Evolutionary conservation across 768 basidiomycete species (phyloP).

Genomic region (Rhodotorula graminis): DNA sequence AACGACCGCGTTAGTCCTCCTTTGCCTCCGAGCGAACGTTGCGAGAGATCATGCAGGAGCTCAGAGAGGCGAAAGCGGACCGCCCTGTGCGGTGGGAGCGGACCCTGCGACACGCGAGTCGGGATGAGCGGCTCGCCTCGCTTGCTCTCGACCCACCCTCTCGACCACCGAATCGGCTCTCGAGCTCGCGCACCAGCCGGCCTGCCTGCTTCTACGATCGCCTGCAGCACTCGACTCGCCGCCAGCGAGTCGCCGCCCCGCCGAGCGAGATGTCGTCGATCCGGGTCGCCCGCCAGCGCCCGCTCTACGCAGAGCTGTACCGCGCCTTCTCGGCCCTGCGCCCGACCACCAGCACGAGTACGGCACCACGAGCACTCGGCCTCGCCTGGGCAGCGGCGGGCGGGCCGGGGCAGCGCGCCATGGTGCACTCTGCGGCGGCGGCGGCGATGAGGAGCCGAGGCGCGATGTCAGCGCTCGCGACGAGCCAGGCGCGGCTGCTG

Average conservation of each 20-base stretch:
- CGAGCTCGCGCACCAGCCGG: too few species aligned
- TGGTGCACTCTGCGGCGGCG: not conserved
- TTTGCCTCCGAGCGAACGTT: too few species aligned
- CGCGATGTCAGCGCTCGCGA: not conserved
- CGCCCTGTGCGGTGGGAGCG: too few species aligned
- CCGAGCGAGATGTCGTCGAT: not conserved
- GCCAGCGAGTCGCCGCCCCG: too few species aligned
- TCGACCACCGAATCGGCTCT: too few species aligned
- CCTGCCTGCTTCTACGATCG: too few species aligned
- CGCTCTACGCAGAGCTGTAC: slow-evolving; percentile 15
- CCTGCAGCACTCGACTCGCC: not conserved
- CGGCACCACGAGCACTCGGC: not conserved
- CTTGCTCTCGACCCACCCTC: too few species aligned
- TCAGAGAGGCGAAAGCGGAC: too few species aligned
- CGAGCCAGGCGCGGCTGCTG: not conserved
- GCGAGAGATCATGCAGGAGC: too few species aligned
- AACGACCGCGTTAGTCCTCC: too few species aligned
- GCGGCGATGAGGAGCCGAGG: not conserved
- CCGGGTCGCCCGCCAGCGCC: not conserved
- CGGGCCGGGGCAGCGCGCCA: not conserved
- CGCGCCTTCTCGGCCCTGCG: slow-evolving; percentile 28
- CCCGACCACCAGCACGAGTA: not conserved
- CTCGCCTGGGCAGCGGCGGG: not conserved
- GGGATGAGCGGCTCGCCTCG: too few species aligned
- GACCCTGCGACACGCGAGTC: too few species aligned